Evolutionary conservation across 495 filamentous ascomycete species (phyloP).

Genomic region (Podospora pseudoanserina): DNA sequence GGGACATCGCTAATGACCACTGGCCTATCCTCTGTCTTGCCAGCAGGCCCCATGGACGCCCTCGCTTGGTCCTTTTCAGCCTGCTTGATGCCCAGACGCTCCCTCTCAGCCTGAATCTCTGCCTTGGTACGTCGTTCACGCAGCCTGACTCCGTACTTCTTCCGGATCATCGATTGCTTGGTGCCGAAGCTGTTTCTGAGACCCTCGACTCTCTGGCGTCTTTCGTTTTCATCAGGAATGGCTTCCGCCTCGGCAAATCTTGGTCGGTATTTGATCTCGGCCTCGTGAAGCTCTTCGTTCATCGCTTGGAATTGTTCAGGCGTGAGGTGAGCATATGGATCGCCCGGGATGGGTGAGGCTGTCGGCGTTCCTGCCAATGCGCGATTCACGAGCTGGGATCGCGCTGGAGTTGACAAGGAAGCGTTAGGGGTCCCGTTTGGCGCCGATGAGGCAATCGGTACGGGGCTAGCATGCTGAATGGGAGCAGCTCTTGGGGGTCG

Average conservation of each 20-base stretch:
- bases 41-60: background rate
- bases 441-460: constrained; percentile 17
- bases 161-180: constrained; percentile 47
- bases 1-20: background rate
- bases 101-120: constrained; percentile 40
- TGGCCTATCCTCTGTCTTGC: background rate
- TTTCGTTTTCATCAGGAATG: constrained; percentile 33
- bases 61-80: constrained; percentile 22
- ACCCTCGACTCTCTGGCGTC: constrained; percentile 35
- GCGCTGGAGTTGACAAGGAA: constrained; percentile 20
- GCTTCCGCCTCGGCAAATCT: constrained; percentile 39
- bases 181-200: constrained; percentile 46
- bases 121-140: constrained; percentile 42
- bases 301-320: constrained; percentile 24
- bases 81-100: constrained; percentile 35
- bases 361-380: constrained; percentile 7
- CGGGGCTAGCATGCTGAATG: constrained; percentile 13
- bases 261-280: constrained; percentile 36
- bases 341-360: constrained; percentile 21
- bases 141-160: constrained; percentile 48
- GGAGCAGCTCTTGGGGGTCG: constrained; percentile 17
- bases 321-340: constrained; percentile 42
- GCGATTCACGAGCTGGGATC: background rate
- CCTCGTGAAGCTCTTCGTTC: constrained; percentile 37
- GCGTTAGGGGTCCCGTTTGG: constrained; percentile 14